Conservation (phyloP, 176 grass and related monocot species). For the Triticum dicoccoides region DNA sequence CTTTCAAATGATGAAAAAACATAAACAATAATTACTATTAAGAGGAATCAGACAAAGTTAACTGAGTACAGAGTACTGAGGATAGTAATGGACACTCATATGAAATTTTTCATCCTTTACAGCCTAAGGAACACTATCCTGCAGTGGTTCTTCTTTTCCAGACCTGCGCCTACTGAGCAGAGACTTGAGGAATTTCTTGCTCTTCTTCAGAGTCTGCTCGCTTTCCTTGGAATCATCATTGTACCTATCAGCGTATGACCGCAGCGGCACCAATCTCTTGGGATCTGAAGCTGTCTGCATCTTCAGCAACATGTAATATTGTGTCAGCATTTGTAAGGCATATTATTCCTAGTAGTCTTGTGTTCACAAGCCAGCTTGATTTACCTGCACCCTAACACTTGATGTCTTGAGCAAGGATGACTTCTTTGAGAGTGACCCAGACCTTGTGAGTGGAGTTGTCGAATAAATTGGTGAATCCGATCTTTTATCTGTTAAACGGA, state of each 20-base stretch:
- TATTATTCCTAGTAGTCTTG: background rate
- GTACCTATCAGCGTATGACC: conserved; percentile 58
- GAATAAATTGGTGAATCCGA: conserved; percentile 43
- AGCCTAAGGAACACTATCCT: too few relatives aligned
- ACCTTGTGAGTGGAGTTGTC: conserved; percentile 44
- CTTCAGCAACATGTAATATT: conserved; percentile 5
- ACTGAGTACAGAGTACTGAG: too few relatives aligned
- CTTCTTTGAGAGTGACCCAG: conserved; percentile 60
- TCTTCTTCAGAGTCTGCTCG: conserved; percentile 68
- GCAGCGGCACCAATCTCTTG: conserved; percentile 61
- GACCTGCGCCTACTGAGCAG: conserved; percentile 91
- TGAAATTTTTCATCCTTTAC: too few relatives aligned
- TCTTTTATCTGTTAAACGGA: conserved; percentile 52
- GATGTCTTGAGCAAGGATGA: conserved; percentile 78
- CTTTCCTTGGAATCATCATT: conserved; percentile 39
- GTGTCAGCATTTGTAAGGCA: background rate
- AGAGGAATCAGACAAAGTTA: too few relatives aligned
- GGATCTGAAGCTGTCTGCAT: conserved; percentile 36
- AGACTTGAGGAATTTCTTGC: conserved; percentile 78
- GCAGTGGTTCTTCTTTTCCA: conserved; percentile 73
- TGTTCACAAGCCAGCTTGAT: background rate
- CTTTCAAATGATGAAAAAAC: too few relatives aligned
- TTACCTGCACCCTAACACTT: conserved; percentile 77
- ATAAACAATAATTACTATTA: too few relatives aligned
- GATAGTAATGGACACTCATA: too few relatives aligned